Evolutionary conservation across 352 stramenopile genomes (phyloP).

Genomic region (Peronospora belbahrii): DNA sequence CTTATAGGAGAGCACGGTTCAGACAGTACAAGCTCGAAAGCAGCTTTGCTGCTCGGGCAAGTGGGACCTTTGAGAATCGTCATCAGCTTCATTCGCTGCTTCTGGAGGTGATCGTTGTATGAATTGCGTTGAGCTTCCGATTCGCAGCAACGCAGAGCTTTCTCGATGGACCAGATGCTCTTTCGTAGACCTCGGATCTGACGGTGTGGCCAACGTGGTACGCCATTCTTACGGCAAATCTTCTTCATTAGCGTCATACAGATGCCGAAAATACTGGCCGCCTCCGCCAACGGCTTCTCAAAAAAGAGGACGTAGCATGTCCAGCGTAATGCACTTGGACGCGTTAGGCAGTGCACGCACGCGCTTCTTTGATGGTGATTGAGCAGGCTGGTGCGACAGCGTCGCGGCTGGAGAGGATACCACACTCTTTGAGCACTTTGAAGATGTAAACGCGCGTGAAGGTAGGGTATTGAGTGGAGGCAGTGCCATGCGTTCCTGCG

Average conservation of each 20-base stretch:
- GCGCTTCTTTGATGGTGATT: conserved; percentile 54
- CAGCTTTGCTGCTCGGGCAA: conserved; percentile 35
- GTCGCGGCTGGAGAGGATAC: conserved; percentile 28
- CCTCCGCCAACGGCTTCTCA: conserved; percentile 65
- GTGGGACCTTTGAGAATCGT: conserved; percentile 58
- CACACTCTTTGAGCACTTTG: conserved; percentile 8
- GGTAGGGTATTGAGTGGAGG: conserved; percentile 38
- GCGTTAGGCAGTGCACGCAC: conserved; percentile 62
- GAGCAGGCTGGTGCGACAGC: conserved; percentile 9
- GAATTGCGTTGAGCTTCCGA: conserved; percentile 52
- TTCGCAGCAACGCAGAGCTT: conserved; percentile 57
- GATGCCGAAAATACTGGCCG: conserved; percentile 68
- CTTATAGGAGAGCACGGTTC: conserved; percentile 53
- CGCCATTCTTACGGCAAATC: conserved; percentile 74
- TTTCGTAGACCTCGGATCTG: conserved; percentile 67
- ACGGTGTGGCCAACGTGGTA: conserved; percentile 64
- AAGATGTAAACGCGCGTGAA: conserved; percentile 12
- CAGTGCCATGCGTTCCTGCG: conserved; percentile 50
- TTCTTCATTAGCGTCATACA: conserved; percentile 84
- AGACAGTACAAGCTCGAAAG: conserved; percentile 56
- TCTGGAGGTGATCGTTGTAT: conserved; percentile 67
- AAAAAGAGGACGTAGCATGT: conserved; percentile 67
- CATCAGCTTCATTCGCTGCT: conserved; percentile 61
- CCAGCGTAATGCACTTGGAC: conserved; percentile 72
- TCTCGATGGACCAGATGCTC: conserved; percentile 77